Evolutionary conservation across 495 filamentous ascomycete genomes (phyloP).

Genomic region (Penicillium manginii): DNA sequence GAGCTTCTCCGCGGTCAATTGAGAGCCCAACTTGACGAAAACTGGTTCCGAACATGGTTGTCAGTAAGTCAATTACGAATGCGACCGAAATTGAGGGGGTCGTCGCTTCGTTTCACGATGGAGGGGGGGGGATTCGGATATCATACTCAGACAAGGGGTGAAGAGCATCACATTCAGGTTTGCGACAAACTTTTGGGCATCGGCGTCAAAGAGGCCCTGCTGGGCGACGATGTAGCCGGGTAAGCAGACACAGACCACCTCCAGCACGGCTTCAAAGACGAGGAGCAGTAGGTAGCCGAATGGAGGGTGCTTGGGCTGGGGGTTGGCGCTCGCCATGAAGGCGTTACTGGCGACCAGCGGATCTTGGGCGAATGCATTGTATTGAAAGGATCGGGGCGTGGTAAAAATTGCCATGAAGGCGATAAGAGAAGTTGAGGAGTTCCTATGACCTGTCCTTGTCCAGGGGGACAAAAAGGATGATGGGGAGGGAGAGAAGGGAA

Average conservation of each 20-base stretch:
- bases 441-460: conserved; percentile 7
- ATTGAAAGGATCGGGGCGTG: conserved; percentile 67
- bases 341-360: conserved; percentile 38
- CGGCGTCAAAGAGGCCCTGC: conserved; percentile 88
- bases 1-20: conserved; percentile 88
- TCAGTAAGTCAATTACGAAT: neutral
- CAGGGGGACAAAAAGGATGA: conserved; percentile 6
- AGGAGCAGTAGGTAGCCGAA: conserved; percentile 79
- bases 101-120: neutral
- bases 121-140: neutral
- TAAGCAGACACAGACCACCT: conserved; percentile 92
- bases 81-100: neutral
- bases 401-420: conserved; percentile 56
- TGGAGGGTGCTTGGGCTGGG: conserved; percentile 61
- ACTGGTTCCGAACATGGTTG: conserved; percentile 54
- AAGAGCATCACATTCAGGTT: conserved; percentile 94
- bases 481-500: neutral
- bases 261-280: conserved; percentile 94
- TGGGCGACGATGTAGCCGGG: conserved; percentile 94
- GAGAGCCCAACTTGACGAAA: conserved; percentile 96
- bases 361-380: conserved; percentile 43
- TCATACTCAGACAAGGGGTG: conserved; percentile 92
- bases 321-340: conserved; percentile 23
- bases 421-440: conserved; percentile 6
- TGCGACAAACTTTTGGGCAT: conserved; percentile 92